Evolutionary conservation across 768 basidiomycete genomes (phyloP).

Genomic region (Lactifluus volemus): DNA sequence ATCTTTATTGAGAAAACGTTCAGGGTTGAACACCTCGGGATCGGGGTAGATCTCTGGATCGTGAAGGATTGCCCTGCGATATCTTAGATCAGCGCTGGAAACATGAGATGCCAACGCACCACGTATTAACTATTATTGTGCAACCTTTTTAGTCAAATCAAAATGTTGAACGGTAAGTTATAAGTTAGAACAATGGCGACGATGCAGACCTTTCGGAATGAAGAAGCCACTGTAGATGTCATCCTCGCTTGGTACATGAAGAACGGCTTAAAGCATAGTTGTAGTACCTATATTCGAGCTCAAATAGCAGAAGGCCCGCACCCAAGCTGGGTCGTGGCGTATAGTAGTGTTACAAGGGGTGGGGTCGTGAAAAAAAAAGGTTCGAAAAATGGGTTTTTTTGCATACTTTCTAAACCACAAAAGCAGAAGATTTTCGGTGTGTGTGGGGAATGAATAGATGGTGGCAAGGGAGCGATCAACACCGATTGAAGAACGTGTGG

Average conservation of each 20-base stretch:
- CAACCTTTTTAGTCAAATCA: background rate
- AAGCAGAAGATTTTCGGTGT: background rate
- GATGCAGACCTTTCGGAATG: constrained; percentile 7
- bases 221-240: constrained; percentile 6
- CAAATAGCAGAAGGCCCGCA: constrained; percentile 15
- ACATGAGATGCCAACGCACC: background rate
- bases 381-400: too few relatives aligned
- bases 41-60: constrained; percentile 11
- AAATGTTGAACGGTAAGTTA: background rate
- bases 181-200: too few relatives aligned
- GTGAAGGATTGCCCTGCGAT: constrained; percentile 10
- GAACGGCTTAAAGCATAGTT: constrained; percentile 33
- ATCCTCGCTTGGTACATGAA: constrained; percentile 20
- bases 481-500: background rate
- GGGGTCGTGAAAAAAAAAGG: too few relatives aligned
- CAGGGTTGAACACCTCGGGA: constrained; percentile 15
- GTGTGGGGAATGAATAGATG: too few relatives aligned
- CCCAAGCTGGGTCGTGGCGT: constrained; percentile 29
- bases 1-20: constrained; percentile 16
- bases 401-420: background rate
- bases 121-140: constrained; percentile 2
- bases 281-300: too few relatives aligned
- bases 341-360: constrained; percentile 7
- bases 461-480: background rate
- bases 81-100: background rate